Base-by-base conservation (phyloP, 2,329 filamentous ascomycete species). In the Pseudophaeomoniella oleicola region DNA sequence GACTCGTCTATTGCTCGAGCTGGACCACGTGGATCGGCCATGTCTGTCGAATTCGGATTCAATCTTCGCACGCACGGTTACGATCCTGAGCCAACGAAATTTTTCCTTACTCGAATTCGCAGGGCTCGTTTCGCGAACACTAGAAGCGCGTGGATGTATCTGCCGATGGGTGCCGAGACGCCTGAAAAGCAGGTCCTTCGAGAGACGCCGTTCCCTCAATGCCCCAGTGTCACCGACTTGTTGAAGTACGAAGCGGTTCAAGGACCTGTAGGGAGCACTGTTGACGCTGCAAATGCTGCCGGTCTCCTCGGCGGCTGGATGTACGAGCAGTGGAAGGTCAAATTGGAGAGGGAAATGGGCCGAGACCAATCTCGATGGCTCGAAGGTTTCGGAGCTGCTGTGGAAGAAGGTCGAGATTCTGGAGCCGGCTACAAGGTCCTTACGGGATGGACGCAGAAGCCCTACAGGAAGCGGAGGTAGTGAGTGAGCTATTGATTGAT, bases 291-390 rank as follows among this genome's bases (percentile, higher is more conserved):
- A 2, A 76, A 72, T 47, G 66, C 94, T 45, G 81, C 82, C 10
- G 87, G 87, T 14, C 62, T 96, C 30, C 75, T 88, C 1, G 90
- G 85, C 3, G 78, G 81, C 16, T 90, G 86, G 78, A 78, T 78
- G 55, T 98, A 87, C 88, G 90, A 98, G 69, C 81, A 84, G 55
- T 98, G 90, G 90, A 72, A 96, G 56, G 63, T 94, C 46, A 83
- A 85, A 51, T 71, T 88, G 50, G 82, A 90, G 62, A 72, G 79
- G 61, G 87, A 94, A 64, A 90, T 84, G 52, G 81, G 82, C 16
- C 78, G 84, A 52, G 64, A 66, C 19, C 63, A 67, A 39, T 56
- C 59, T 33, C 63, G 58, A 40, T 55, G 72, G 37, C 50, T 76
- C 35, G 67, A 72, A 40, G 64, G 63, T 27, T 61, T 70, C 5